Evolutionary conservation across 805 yeast genomes (phyloP), one percentile per base, ranked within the genome.

Genomic region (Sugiyamaella mastotermitis): DNA sequence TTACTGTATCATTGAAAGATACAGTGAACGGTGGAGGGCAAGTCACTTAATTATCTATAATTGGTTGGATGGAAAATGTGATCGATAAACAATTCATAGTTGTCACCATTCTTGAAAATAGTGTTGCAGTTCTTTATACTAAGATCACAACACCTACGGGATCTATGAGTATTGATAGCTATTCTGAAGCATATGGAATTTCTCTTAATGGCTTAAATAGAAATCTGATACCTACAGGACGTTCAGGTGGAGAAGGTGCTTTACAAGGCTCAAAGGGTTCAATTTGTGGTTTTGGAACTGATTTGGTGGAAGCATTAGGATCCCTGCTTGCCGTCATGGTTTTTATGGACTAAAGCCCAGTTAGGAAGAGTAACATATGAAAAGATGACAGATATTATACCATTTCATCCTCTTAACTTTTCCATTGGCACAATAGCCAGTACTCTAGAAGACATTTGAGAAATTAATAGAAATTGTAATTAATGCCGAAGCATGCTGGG

Each of bases 1-100:
- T 79, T 26, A 85, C 85, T 2, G 62, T 78, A 20, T 74, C 82
- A 0, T 61, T 78, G 35, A 78, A 78, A 49, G 78, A 72, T 42
- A n/a, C n/a, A n/a, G n/a, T n/a, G n/a, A n/a, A n/a, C n/a, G n/a
- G n/a, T n/a, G n/a, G n/a, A n/a, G n/a, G n/a, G n/a, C n/a, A n/a
- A n/a, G n/a, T n/a, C n/a, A n/a, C n/a, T n/a, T n/a, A n/a, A n/a
- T n/a, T n/a, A n/a, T n/a, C n/a, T n/a, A n/a, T n/a, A n/a, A n/a
- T n/a, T n/a, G n/a, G n/a, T n/a, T n/a, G n/a, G n/a, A n/a, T n/a
- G n/a, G n/a, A n/a, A n/a, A n/a, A n/a, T n/a, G n/a, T n/a, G n/a
- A n/a, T n/a, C n/a, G n/a, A n/a, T n/a, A n/a, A n/a, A n/a, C n/a
- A n/a, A n/a, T n/a, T n/a, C n/a, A n/a, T n/a, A n/a, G n/a, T n/a